Base-by-base conservation (phyloP, 148 eudicot species). In the Talinum fruticosum region DNA sequence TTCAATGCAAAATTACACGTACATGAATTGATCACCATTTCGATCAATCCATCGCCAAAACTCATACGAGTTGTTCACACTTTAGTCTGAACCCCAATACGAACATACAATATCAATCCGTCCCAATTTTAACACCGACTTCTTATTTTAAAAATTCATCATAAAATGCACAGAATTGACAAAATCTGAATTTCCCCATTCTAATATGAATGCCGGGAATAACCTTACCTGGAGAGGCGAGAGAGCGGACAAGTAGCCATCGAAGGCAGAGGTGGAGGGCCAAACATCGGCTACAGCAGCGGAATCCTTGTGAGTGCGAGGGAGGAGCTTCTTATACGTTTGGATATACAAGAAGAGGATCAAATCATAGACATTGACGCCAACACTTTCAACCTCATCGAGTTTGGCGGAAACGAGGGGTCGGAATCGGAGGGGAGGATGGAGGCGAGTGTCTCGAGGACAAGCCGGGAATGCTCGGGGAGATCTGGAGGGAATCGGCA, bases 251-350 rank as follows among this genome's bases (percentile, higher is more conserved):
- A 96, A 82, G 72, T 82, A 91, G 0, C 99, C 97, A 82, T 96
- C 99, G 33, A 96, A 96, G 1, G 99, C 97, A 1, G 97, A 93
- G 1, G 97, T 89, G 0, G 97, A 88, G 1, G 97, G 97, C 97
- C 99, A 96, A 47, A 91, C 96, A 84, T 91, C 93, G 6, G 91
- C 86, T 1, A 91, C 90, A 24, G 96, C 83, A 34, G 90, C 90
- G 4, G 91, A 84, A 78, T 89, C 93, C 89, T 79, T 91, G 37
- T 89, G 90, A 24, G 88, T 85, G 76, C 84, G 84, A 0, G 96
- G 96, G 29, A 89, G 84, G 82, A 91, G 73, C 78, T 93, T 82
- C 82, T 91, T 91, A 80, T 91, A 91, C 33, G 87, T 83, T 88
- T 91, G 93, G 35, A 89, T 79, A 72, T 88, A 91, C 81, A 91